These are phyloP conservation scores for Zhuliangozyma parablackwelliae DNA, from an alignment of 1,139 yeast species.

Conservation along the genomic window DNA sequence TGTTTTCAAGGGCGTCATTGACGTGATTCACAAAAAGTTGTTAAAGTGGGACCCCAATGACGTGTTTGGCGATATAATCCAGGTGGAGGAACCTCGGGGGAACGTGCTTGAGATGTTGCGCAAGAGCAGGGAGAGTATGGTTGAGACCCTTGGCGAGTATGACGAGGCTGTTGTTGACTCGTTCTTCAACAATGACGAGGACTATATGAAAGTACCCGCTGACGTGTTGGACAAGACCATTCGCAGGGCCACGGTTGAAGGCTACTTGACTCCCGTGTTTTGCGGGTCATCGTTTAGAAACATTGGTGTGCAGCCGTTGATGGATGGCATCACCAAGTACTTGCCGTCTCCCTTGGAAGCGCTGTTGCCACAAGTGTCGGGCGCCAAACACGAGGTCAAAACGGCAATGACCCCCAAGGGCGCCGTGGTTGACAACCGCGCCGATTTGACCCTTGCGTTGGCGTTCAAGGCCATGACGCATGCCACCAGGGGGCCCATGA, in stretches of 20 bases:
- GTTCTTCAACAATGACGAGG: conserved; percentile 66
- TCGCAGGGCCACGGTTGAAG: conserved; percentile 55
- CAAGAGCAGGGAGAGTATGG: conserved; percentile 65
- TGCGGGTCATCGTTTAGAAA: conserved; percentile 93
- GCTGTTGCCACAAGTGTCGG: conserved; percentile 49
- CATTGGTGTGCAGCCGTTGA: conserved; percentile 89
- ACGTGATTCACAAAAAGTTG: conserved; percentile 64
- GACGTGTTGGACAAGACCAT: conserved; percentile 52
- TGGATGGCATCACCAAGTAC: conserved; percentile 75
- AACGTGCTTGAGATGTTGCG: conserved; percentile 45
- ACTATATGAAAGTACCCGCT: conserved; percentile 61
- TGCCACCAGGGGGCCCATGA: conserved; percentile 76
- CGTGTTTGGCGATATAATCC: conserved; percentile 52
- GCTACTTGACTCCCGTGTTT: conserved; percentile 67
- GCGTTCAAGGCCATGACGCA: conserved; percentile 92
- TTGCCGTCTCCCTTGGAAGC: conserved; percentile 80
- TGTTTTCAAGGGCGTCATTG: conserved; percentile 75
- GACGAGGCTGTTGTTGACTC: conserved; percentile 76
- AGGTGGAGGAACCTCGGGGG: conserved; percentile 40
- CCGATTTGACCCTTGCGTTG: conserved; percentile 65
- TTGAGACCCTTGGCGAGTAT: conserved; percentile 78
- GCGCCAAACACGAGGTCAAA: conserved; percentile 6
- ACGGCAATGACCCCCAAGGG: conserved; percentile 38
- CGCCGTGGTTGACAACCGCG: conserved; percentile 49
- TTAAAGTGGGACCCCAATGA: conserved; percentile 56